Conservation (phyloP, 2,329 filamentous ascomycete genomes). For the Clarireedia paspali region DNA sequence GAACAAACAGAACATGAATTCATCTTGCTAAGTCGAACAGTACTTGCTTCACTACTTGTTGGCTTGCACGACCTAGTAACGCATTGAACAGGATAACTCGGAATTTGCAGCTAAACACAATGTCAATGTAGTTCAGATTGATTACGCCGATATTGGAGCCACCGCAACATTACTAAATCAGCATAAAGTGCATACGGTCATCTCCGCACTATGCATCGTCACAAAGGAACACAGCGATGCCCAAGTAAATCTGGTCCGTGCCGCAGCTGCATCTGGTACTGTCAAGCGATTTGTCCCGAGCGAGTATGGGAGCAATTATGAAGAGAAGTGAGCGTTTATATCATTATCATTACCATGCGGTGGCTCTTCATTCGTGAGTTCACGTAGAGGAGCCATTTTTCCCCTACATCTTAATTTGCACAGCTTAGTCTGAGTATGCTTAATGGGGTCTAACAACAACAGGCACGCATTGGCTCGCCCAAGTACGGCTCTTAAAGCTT, state of each 20-base stretch:
- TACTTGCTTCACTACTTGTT: not conserved
- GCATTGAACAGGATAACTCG: not conserved
- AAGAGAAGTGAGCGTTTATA: conserved; percentile 12
- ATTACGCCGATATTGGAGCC: not conserved
- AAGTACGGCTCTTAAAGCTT: not conserved
- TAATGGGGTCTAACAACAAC: not conserved
- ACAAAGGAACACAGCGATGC: conserved; percentile 26
- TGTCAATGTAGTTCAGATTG: not conserved
- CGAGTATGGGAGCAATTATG: conserved; percentile 34
- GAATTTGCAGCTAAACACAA: not conserved
- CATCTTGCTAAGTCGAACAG: conserved; percentile 26
- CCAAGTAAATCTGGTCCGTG: conserved; percentile 30
- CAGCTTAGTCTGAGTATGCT: too few relatives aligned
- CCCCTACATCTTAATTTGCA: too few relatives aligned
- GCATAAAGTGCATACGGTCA: conserved; percentile 25
- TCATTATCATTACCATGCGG: not conserved
- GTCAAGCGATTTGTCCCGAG: conserved; percentile 33
- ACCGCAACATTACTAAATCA: conserved; percentile 8
- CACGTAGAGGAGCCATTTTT: too few relatives aligned
- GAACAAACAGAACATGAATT: conserved; percentile 25
- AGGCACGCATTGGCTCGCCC: not conserved
- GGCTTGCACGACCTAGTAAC: not conserved
- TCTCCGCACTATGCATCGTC: conserved; percentile 32
- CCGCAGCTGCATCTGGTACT: conserved; percentile 24
- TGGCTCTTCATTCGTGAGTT: too few relatives aligned